Evolutionary conservation across 2,329 filamentous ascomycete genomes (phyloP), one percentile per base, ranked within the genome.

Genomic region (Sphaerulina musiva): DNA sequence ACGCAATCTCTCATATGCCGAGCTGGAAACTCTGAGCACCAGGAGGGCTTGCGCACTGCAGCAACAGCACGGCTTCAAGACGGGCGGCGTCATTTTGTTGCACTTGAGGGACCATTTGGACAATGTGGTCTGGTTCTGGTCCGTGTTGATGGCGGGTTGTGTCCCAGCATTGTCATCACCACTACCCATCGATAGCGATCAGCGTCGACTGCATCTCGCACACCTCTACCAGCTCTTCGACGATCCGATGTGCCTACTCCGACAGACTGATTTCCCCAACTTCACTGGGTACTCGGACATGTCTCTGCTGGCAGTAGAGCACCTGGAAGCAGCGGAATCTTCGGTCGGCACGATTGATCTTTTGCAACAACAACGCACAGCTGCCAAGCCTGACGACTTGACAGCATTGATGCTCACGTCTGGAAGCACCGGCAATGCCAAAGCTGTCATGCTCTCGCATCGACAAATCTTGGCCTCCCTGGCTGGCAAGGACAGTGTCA

Each of bases 81-180:
- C 12, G 20, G 29, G 36, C 14, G 31, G 26, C 20, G 38, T 54
- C 40, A n/a, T 54, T 12, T 38, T 57, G 8, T 10, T 70, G 1
- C 68, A 74, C 54, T 68, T 73, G 17, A 59, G 69, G 12, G 59
- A 64, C 14, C 68, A 73, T 39, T 48, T 62, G 32, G 69, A 74
- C 23, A 66, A 59, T n/a, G 68, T 74, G 7, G 45, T 66, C n/a
- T 76, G 72, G 72, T 71, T 74, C 51, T 76, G 73, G 73, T 56
- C 70, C 0, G 63, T 66, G 1, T 54, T 71, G 2, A 48, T 66
- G 11, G 71, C 70, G 0, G 69, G 70, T 5, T 63, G 63, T 23
- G 50, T 73, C 4, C 73, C 73, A 5, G 68, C 66, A 12, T 67
- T 74, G n/a, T 73, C 69, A 1, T 64, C 68, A 2, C 60, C 68